Evolutionary conservation across 768 basidiomycete species (phyloP).

Genomic region (Infundibulicybe gibba): DNA sequence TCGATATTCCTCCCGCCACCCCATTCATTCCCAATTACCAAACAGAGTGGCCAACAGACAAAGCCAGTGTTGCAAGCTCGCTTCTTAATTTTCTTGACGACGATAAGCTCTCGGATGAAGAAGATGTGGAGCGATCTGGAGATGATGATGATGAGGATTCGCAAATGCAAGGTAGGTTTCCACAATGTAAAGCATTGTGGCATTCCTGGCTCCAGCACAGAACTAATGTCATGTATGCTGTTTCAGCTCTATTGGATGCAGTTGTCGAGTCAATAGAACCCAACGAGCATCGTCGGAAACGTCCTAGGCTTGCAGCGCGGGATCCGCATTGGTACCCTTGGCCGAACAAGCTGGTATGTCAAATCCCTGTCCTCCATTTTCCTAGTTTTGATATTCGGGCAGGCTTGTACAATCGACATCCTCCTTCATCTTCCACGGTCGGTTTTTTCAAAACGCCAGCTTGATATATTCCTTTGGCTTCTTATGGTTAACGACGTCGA

Average conservation of each 20-base stretch:
- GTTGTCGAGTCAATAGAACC: neutral
- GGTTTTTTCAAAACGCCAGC: constrained; percentile 4
- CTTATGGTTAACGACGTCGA: neutral
- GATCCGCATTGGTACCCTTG: neutral
- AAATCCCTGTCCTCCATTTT: neutral
- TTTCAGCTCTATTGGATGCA: neutral
- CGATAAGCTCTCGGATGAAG: neutral
- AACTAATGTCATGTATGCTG: neutral
- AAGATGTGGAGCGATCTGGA: neutral
- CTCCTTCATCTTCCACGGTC: constrained; percentile 6
- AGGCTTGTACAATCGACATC: constrained; percentile 6
- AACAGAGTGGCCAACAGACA: no score
- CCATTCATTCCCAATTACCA: no score
- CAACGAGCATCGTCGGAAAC: neutral
- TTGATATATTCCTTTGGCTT: constrained; percentile 4
- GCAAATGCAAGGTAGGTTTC: neutral
- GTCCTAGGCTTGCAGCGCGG: neutral
- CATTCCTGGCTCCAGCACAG: no score
- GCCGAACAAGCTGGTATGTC: neutral
- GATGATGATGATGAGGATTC: neutral
- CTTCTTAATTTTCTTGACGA: neutral
- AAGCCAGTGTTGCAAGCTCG: no score
- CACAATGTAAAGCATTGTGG: neutral
- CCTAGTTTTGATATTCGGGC: neutral
- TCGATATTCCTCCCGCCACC: no score